Evolutionary conservation across 139 green algal genomes (phyloP).

Genomic region (Volvox reticuliferus): DNA sequence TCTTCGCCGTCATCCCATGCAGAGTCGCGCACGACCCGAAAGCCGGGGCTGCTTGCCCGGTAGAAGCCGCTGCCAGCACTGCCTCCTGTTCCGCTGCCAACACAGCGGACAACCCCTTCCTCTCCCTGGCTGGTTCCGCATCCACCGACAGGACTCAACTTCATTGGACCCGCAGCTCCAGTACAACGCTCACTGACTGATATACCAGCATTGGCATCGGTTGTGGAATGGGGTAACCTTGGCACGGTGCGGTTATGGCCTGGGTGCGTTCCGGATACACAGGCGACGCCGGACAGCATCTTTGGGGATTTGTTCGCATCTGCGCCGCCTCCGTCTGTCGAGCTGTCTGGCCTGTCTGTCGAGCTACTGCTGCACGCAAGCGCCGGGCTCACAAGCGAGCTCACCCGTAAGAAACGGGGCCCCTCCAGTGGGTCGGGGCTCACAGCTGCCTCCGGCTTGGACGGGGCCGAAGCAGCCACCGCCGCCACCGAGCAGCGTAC

Average conservation of each 20-base stretch:
- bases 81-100: not conserved
- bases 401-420: not conserved
- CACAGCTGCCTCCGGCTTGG: not conserved
- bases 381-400: not conserved
- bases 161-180: too few species aligned
- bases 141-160: too few species aligned
- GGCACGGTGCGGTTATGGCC: too few species aligned
- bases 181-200: too few species aligned
- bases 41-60: not conserved
- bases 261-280: not conserved
- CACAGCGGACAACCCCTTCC: not conserved
- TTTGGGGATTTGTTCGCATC: not conserved
- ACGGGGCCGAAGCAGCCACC: not conserved
- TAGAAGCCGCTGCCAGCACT: not conserved
- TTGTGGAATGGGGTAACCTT: too few species aligned
- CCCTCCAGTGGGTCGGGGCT: not conserved
- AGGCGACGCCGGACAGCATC: not conserved
- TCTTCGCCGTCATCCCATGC: not conserved
- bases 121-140: too few species aligned
- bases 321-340: not conserved
- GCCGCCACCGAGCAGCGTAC: not conserved
- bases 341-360: not conserved
- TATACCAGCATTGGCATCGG: too few species aligned
- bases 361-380: not conserved
- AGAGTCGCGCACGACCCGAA: not conserved